Evolutionary conservation across 1,284 basidiomycete genomes (phyloP), one percentile per base, ranked within the genome.

Genomic region (Apiotrichum gamsii): DNA sequence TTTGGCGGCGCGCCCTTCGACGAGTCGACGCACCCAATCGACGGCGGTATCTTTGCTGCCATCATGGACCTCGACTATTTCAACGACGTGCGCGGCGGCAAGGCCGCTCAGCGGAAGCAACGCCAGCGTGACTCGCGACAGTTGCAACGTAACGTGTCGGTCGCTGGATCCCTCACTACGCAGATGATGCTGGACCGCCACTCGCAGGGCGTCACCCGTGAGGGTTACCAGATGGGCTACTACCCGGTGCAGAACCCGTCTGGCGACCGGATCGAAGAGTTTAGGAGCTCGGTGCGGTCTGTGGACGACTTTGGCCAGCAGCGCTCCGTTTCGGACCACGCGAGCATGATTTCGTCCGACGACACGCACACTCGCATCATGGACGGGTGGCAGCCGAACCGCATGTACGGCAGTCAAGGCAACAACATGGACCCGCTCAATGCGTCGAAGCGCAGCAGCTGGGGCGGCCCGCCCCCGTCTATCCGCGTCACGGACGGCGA

Each of bases 21-120:
- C 69, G 82, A 83, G 57, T 87, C 85, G 43, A 79, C 78, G 40
- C 85, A 85, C 58, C 80, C 82, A 0, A 79, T 86, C 31, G 88
- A 93, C 59, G 84, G 82, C 39, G 90, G 90, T 19, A 76, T 95
- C 25, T 73, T 90, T n/a, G 90, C 90, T 21, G 87, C 83, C 8
- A 61, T 75, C 37, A 61, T 69, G 43, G 70, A 72, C 47, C 61
- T 72, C 33, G 70, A 70, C 42, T 69, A 71, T 8, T 78, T 86
- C 49, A 81, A 83, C 25, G 74, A 85, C 18, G 70, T 86, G 9
- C 84, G 85, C 10, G 88, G 83, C 58, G 86, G 83, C n/a, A 68
- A 69, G 50, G 82, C 84, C 1, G 70, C 78, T 14, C 78, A 80
- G 36, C 74, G 77, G 49, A 73, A 76, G 39, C 64, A 70, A 25